Percentiles rank a stretch among this genome's conserved stretches.
Evolutionary conservation across 768 basidiomycete genomes (phyloP).

Genomic region (Gautieria morchelliformis): DNA sequence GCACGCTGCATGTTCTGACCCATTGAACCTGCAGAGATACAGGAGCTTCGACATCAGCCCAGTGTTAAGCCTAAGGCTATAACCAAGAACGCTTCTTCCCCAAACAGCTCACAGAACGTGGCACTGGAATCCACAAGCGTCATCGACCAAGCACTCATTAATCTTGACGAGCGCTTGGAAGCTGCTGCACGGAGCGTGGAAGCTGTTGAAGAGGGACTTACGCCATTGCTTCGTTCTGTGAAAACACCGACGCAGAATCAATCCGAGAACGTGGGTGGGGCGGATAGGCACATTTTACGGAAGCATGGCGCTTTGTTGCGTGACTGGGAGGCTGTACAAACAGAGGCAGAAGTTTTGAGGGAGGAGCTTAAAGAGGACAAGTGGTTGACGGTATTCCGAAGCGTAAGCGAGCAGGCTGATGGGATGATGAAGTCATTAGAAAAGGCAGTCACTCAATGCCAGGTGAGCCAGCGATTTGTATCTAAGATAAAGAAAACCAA

Average conservation of each 20-base stretch:
- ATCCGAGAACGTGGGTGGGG: conserved; percentile 29
- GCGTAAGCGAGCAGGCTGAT: conserved; percentile 88
- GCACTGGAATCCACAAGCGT: conserved; percentile 30
- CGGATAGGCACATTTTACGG: conserved; percentile 42
- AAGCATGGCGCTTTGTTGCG: conserved; percentile 63
- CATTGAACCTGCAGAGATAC: conserved; percentile 52
- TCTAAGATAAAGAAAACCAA: not conserved
- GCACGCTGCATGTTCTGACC: not conserved
- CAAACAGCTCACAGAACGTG: not conserved
- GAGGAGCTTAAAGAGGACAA: conserved; percentile 97
- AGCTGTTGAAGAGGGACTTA: conserved; percentile 53
- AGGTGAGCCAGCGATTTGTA: conserved; percentile 38
- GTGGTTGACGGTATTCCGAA: conserved; percentile 91
- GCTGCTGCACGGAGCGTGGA: conserved; percentile 64
- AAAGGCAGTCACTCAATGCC: conserved; percentile 85
- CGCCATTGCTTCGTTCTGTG: conserved; percentile 42
- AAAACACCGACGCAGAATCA: conserved; percentile 37
- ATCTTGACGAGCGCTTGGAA: conserved; percentile 71
- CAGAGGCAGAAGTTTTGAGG: conserved; percentile 69
- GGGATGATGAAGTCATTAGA: conserved; percentile 97
- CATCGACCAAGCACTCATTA: conserved; percentile 76
- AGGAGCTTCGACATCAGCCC: conserved; percentile 81
- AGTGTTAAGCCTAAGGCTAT: conserved; percentile 35
- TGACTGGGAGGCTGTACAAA: conserved; percentile 78
- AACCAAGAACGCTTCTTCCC: conserved; percentile 32